These are phyloP conservation scores for Dactylonectria macrodidyma DNA, from an alignment of 2,329 filamentous ascomycete genomes.

Conservation along the genomic window DNA sequence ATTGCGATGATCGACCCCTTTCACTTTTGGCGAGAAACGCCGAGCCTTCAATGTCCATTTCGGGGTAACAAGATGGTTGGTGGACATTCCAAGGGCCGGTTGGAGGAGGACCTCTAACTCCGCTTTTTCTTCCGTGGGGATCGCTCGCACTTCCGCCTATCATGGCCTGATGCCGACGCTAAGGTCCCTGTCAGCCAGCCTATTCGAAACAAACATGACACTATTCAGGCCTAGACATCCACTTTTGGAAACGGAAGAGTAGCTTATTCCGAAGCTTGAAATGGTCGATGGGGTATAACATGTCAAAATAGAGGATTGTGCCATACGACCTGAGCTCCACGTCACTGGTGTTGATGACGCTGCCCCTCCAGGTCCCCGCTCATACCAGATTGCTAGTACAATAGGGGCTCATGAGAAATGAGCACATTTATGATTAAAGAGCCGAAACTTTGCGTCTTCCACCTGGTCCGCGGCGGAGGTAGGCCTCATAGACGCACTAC, in stretches of 20 bases:
- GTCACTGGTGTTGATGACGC: neutral
- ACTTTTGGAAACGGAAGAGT: slow-evolving; percentile 12
- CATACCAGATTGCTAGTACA: too few relatives aligned
- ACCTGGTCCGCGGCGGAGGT: too few relatives aligned
- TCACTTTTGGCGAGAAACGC: neutral
- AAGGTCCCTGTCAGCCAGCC: neutral
- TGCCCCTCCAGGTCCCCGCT: neutral
- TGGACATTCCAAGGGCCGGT: slow-evolving; percentile 9
- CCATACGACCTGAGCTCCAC: neutral
- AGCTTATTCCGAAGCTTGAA: neutral
- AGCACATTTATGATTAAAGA: too few relatives aligned
- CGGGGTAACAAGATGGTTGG: slow-evolving; percentile 6
- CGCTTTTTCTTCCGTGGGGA: slow-evolving; percentile 15
- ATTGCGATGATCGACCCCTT: neutral
- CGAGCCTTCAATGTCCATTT: neutral
- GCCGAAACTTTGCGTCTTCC: too few relatives aligned
- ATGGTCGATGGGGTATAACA: neutral
- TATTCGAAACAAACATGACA: slow-evolving; percentile 11
- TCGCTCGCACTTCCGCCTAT: slow-evolving; percentile 15
- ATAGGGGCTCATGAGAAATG: too few relatives aligned
- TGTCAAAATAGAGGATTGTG: neutral
- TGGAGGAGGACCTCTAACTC: neutral
- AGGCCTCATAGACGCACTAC: too few relatives aligned
- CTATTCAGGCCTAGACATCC: slow-evolving; percentile 3
- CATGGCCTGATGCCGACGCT: neutral